These are phyloP conservation scores for Flaveria robusta DNA, from an alignment of 129 eudicot species.

Conservation along the genomic window DNA sequence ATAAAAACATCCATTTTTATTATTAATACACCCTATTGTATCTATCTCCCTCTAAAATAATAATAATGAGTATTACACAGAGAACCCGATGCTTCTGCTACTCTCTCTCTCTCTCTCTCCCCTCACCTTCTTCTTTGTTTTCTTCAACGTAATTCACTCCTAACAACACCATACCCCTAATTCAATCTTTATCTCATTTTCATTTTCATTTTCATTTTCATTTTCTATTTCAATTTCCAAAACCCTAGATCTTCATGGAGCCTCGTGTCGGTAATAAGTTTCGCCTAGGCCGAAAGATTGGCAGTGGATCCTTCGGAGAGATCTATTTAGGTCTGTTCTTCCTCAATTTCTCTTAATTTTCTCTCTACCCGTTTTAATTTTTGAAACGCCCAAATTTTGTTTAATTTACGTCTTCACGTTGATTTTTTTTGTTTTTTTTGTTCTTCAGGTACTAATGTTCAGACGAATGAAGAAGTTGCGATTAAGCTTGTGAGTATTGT, in stretches of 20 bases:
- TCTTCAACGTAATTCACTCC: slow-evolving; percentile 38
- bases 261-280: slow-evolving; percentile 93
- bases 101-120: no score
- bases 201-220: slow-evolving; percentile 5
- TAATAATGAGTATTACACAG: background rate
- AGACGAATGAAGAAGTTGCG: slow-evolving; percentile 94
- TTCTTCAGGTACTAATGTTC: slow-evolving; percentile 79
- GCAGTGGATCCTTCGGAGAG: slow-evolving; percentile 98
- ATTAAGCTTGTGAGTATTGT: slow-evolving; percentile 80
- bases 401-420: background rate
- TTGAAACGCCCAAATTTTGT: background rate
- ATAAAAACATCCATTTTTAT: no score
- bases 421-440: slow-evolving; percentile 15
- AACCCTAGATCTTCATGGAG: slow-evolving; percentile 68
- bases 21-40: no score
- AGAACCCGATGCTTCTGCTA: no score
- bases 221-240: slow-evolving; percentile 17
- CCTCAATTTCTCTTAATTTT: background rate
- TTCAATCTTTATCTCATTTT: no score
- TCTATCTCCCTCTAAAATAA: no score
- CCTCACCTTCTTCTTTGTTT: slow-evolving; percentile 21
- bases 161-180: background rate
- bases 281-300: slow-evolving; percentile 90
- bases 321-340: slow-evolving; percentile 73
- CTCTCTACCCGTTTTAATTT: background rate